These are phyloP conservation scores for Cicer cuneatum DNA, from an alignment of 306 rosid species.

Conservation along the genomic window DNA sequence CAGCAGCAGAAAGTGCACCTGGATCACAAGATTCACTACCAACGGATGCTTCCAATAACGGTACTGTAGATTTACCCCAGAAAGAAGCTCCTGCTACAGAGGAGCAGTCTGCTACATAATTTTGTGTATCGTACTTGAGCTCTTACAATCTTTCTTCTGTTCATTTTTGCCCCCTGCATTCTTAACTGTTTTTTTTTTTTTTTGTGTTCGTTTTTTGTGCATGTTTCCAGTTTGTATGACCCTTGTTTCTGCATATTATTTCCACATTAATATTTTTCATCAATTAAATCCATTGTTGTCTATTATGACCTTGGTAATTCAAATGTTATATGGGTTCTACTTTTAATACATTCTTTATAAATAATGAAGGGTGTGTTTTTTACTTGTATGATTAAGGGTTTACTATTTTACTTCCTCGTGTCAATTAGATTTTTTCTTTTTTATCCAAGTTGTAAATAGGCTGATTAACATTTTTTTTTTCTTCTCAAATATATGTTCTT, in stretches of 20 bases:
- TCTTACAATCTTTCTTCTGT: constrained; percentile 32
- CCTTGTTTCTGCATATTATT: constrained; percentile 41
- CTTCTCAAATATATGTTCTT: constrained; percentile 9
- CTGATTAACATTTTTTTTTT: background rate
- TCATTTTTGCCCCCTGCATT: constrained; percentile 24
- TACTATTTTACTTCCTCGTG: background rate
- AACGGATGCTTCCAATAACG: constrained; percentile 59
- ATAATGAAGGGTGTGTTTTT: constrained; percentile 8
- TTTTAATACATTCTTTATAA: constrained; percentile 37
- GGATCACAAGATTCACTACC: constrained; percentile 45
- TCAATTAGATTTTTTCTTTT: background rate
- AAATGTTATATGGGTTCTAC: constrained; percentile 40
- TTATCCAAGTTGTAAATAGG: background rate
- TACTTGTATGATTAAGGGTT: constrained; percentile 14
- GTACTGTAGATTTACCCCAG: constrained; percentile 55
- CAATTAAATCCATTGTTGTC: constrained; percentile 46
- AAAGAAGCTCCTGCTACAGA: constrained; percentile 58
- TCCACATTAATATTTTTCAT: constrained; percentile 49
- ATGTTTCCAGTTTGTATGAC: constrained; percentile 45
- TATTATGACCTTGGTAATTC: constrained; percentile 52
- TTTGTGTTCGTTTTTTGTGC: background rate
- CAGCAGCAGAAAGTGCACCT: constrained; percentile 58
- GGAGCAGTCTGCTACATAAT: constrained; percentile 57
- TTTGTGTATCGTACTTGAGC: constrained; percentile 32
- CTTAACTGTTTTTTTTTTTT: constrained; percentile 26